phyloP scores from a whole-genome alignment of 768 basidiomycete species.

The Paxillus ammoniavirescens region DNA sequence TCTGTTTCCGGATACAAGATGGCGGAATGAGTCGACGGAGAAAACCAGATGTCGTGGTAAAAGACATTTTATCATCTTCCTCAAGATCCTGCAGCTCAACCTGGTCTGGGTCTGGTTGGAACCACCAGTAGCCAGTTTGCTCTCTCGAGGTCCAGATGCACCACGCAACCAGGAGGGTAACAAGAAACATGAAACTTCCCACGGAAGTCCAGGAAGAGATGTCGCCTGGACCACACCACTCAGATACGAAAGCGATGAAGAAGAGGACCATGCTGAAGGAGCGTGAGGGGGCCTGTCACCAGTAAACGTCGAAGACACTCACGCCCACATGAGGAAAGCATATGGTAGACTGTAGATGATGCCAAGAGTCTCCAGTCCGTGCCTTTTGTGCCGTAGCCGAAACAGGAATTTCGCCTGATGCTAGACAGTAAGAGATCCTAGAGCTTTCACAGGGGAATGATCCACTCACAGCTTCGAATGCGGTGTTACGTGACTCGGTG shows the following conservation, averaged over 20 bases:
- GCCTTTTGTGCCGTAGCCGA: slow-evolving; percentile 20
- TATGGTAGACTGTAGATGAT: slow-evolving; percentile 55
- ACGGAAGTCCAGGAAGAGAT: slow-evolving; percentile 22
- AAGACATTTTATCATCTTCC: background rate
- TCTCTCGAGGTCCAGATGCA: slow-evolving; percentile 36
- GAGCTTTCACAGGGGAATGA: background rate
- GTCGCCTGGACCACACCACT: slow-evolving; percentile 21
- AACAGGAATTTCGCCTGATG: slow-evolving; percentile 11
- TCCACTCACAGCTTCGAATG: slow-evolving; percentile 35
- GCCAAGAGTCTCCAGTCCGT: slow-evolving; percentile 50
- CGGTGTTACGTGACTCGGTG: slow-evolving; percentile 28
- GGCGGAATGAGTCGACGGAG: background rate
- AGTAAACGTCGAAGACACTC: slow-evolving; percentile 21
- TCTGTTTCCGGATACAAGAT: background rate
- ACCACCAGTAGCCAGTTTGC: slow-evolving; percentile 21
- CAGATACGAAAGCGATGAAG: slow-evolving; percentile 21
- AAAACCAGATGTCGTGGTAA: background rate
- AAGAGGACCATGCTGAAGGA: slow-evolving; percentile 29
- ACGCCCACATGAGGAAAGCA: slow-evolving; percentile 61
- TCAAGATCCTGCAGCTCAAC: background rate
- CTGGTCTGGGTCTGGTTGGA: slow-evolving; percentile 16
- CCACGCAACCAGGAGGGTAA: slow-evolving; percentile 40
- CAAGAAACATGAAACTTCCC: slow-evolving; percentile 28
- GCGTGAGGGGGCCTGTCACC: background rate
- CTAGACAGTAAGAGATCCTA: background rate